Conservation (phyloP, 139 green algal species). For the Coelastrella sp. region DNA sequence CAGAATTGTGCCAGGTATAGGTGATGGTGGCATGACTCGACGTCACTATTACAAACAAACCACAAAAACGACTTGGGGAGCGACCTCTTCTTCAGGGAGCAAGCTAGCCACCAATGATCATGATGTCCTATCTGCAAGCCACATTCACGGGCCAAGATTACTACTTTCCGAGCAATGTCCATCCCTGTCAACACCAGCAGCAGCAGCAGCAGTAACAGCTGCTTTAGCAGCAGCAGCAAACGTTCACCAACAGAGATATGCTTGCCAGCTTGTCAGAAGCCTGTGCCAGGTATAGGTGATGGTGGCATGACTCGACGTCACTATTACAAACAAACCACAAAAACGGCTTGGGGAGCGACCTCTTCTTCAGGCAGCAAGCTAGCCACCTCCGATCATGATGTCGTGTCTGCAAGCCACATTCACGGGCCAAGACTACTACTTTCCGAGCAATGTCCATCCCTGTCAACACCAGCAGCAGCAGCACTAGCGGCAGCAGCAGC, state of each 20-base stretch:
- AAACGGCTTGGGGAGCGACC: too few relatives aligned
- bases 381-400: constrained; percentile 76
- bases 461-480: background rate
- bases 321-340: too few relatives aligned
- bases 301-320: too few relatives aligned
- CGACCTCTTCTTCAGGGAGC: constrained; percentile 71
- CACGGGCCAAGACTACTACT: constrained; percentile 92
- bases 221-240: background rate
- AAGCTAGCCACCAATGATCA: constrained; percentile 81
- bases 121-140: constrained; percentile 82
- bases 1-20: too few relatives aligned
- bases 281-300: too few relatives aligned
- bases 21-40: too few relatives aligned
- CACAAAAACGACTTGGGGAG: too few relatives aligned
- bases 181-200: constrained; percentile 66
- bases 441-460: constrained; percentile 98
- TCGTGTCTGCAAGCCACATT: constrained; percentile 85
- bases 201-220: background rate
- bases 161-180: constrained; percentile 97
- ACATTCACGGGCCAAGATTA: constrained; percentile 93
- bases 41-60: too few relatives aligned
- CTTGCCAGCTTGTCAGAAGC: too few relatives aligned
- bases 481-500: background rate
- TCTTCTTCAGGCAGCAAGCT: constrained; percentile 83
- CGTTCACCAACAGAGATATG: too few relatives aligned